Evolutionary conservation across 225 moss, liverwort and hornwort species (phyloP).

Genomic region (Neckera pumila): DNA sequence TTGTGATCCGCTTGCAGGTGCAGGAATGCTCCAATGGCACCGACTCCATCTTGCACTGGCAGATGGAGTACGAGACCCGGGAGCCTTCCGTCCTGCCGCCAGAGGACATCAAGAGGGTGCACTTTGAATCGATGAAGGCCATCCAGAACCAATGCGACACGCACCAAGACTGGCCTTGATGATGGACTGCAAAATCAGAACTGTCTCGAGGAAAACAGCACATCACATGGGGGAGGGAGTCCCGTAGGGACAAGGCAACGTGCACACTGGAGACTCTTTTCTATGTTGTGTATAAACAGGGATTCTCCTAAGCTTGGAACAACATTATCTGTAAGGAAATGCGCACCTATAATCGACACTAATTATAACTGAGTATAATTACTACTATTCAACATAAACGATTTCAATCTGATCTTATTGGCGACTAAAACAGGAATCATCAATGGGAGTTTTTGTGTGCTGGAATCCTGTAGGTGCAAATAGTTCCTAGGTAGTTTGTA

Average conservation of each 20-base stretch:
- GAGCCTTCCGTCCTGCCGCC: conserved; percentile 4
- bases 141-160: conserved; percentile 9
- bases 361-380: not conserved
- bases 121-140: conserved; percentile 12
- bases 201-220: not conserved
- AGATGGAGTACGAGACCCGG: conserved; percentile 16
- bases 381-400: not conserved
- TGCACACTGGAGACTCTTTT: not conserved
- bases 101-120: conserved; percentile 12
- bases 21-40: not conserved
- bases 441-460: not conserved
- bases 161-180: conserved; percentile 8
- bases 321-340: not conserved
- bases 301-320: not conserved
- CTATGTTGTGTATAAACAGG: not conserved
- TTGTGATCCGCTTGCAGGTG: not conserved
- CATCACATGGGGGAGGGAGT: not conserved
- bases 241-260: not conserved
- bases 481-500: not conserved
- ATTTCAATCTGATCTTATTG: not conserved
- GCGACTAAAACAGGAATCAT: not conserved
- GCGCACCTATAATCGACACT: not conserved
- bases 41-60: conserved; percentile 15
- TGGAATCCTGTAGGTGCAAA: not conserved
- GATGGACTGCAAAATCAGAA: not conserved